Evolutionary conservation across 352 stramenopile species (phyloP), one percentile per base, ranked within the genome.

Genomic region (Pythium coloratum): DNA sequence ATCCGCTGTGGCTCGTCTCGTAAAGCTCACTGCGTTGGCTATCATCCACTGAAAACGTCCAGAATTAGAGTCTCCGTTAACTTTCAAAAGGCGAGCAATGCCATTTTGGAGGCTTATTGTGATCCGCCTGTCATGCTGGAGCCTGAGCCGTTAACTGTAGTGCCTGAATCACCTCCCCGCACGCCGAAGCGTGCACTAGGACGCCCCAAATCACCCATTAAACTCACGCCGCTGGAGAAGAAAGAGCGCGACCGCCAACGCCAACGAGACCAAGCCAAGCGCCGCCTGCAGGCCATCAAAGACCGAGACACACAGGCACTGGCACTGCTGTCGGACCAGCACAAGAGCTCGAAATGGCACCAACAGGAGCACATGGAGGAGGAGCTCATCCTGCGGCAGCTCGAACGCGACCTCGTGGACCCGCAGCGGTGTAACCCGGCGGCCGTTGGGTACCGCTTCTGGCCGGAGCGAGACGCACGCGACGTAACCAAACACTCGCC

Each of bases 321-420:
- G 1, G 44, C 38, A 9, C 57, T 76, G 28, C 50, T 66, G 0
- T 14, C 30, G 14, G 49, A 51, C 8, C 69, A 76, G 64, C 40
- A 54, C n/a, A 42, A 69, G 30, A 71, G 64, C 50, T 65, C 59
- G n/a, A 61, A 64, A 57, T 76, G 69, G 69, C 69, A 76, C 55
- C 14, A 32, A 24, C 44, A 66, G 28, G 69, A 76, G 30, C 63
- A 64, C 6, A 56, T 66, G 47, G 82, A 92, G 54, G 84, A 94
- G 71, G 82, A 92, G 59, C 72, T 94, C 9, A 63, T 90, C 20
- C 76, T 92, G 53, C 64, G 78, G 33, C 70, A 81, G 1, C 66
- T 91, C 24, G 84, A 92, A 49, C 76, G 86, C 33, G 86, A 94
- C 50, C 42, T 76, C 10, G 76, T 92, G 10, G 80, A 86, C 42